phyloP scores from a whole-genome alignment of 768 basidiomycete species.

The Termitomyces sp. region DNA sequence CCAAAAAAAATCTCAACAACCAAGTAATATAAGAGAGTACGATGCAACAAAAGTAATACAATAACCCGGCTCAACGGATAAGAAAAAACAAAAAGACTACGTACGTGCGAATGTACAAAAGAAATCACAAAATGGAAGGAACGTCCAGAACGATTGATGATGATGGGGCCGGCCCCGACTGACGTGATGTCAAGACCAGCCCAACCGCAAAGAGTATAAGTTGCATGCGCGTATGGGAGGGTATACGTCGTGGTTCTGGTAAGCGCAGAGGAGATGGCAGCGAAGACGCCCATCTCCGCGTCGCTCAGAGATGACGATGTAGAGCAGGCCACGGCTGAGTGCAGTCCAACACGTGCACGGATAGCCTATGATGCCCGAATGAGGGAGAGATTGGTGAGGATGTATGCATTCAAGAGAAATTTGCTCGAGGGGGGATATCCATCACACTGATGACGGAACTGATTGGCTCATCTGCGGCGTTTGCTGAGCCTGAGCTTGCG shows the following conservation, averaged over 20 bases:
- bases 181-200: constrained; percentile 5
- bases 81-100: neutral
- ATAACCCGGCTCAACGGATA: neutral
- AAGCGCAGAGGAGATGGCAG: too few relatives aligned
- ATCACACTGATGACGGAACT: neutral
- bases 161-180: neutral
- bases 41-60: neutral
- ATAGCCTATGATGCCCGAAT: neutral
- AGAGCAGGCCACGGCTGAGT: neutral
- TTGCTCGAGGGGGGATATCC: neutral
- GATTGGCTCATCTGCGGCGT: neutral
- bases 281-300: neutral
- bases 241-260: constrained; percentile 1
- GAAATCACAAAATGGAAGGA: neutral
- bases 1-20: neutral
- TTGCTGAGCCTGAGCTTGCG: neutral
- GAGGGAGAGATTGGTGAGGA: too few relatives aligned
- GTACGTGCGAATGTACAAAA: neutral
- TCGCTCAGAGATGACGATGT: neutral
- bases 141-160: neutral
- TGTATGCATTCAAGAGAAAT: neutral
- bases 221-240: too few relatives aligned
- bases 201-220: neutral
- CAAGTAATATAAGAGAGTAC: neutral
- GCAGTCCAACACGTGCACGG: neutral